Evolutionary conservation across 1,284 basidiomycete species (phyloP), one percentile per base, ranked within the genome.

Genomic region (Trichosporon inkin): DNA sequence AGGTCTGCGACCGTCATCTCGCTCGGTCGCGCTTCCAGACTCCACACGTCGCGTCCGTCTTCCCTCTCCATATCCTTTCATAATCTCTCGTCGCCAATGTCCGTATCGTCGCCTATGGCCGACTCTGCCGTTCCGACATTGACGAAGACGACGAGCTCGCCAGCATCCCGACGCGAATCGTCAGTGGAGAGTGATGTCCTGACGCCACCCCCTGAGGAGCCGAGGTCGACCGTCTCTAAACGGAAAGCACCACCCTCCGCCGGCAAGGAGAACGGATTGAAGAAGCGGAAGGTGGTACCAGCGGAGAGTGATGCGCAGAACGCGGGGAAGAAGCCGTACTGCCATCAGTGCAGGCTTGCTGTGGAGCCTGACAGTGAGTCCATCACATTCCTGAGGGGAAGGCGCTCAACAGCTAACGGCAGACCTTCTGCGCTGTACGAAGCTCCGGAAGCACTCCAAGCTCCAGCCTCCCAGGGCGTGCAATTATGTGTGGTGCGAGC

Each of bases 401-500:
- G 16, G 5, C 16, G 44, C 28, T 19, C 47, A 16, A 39, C 19
- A 17, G 19, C 11, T 49, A 35, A 10, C 36, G 11, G 44, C 58
- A 60, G 58, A 39, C 19, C 65, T 67, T n/a, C 58, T 73, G 3
- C 65, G 68, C 7, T 74, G 71, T 58, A 74, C 71, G 6, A 62
- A 63, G 14, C 53, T 69, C 24, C 67, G 67, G 36, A 56, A 63
- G 37, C 61, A 63, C 39, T 51, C 55, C 4, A 67, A 67, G 55
- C 39, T 60, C 2, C 52, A 32, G 7, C 58, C 63, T 0, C 40
- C 55, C 10, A 56, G 64, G 19, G 58, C 65, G 5, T 74, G 73
- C 56, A 69, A 70, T 55, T 53, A 68, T 8, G 68, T 69, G 6
- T 74, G 62, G 52, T 74, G 73, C 58, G 58, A 63, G 36, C 60